Conservation (phyloP, 306 rosid genomes). For the Acmispon strigosus region DNA sequence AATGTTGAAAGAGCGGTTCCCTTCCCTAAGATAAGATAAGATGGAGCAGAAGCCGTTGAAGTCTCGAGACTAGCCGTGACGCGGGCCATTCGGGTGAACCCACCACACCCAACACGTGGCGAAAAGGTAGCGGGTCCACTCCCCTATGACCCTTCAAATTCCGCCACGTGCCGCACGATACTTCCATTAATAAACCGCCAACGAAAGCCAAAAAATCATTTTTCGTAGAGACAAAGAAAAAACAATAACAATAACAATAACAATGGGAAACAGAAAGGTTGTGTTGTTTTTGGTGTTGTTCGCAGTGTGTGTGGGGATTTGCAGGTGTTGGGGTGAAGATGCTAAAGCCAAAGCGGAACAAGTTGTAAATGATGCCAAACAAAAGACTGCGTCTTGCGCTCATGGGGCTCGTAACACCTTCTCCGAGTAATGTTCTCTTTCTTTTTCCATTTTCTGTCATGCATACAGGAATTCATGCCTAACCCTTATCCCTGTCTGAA, state of each 20-base stretch:
- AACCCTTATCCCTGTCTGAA: too few species aligned
- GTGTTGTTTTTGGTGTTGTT: conserved; percentile 20
- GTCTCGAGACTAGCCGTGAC: not conserved
- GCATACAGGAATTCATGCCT: too few species aligned
- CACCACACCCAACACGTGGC: conserved; percentile 40
- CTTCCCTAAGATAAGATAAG: too few species aligned
- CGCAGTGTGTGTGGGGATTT: conserved; percentile 14
- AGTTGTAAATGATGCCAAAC: not conserved
- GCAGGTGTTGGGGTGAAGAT: conserved; percentile 15
- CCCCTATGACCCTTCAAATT: not conserved
- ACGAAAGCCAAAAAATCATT: not conserved
- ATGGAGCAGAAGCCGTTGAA: conserved; percentile 12
- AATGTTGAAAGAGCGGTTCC: not conserved
- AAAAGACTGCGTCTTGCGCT: conserved; percentile 17
- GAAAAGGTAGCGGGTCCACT: not conserved
- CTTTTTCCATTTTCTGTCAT: too few species aligned
- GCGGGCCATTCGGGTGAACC: conserved; percentile 11
- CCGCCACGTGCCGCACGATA: conserved; percentile 35
- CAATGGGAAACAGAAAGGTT: conserved; percentile 25
- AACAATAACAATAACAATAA: not conserved
- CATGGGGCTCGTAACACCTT: conserved; percentile 21
- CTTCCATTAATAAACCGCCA: not conserved
- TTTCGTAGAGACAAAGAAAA: not conserved
- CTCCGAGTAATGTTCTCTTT: conserved; percentile 27
- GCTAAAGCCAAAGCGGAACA: conserved; percentile 13